Percentiles rank a stretch among this genome's conserved stretches.
These are phyloP conservation scores for Lodderomyces elongisporus DNA, from an alignment of 1,139 yeast species.

Conservation along the genomic window DNA sequence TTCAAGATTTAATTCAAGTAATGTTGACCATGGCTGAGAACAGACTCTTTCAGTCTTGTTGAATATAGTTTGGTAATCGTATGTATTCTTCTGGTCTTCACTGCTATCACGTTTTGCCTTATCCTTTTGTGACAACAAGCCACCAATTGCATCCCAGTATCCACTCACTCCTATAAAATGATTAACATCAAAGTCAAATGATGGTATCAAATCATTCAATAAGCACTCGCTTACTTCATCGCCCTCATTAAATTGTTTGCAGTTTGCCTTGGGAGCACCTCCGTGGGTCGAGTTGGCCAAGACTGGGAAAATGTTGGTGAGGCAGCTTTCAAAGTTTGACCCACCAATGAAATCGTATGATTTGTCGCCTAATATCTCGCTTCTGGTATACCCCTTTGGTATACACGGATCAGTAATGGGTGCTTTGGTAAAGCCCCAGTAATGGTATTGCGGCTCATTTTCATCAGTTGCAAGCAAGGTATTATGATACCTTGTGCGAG, in stretches of 20 bases:
- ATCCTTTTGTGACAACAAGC: slow-evolving; percentile 31
- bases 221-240: slow-evolving; percentile 43
- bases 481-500: slow-evolving; percentile 47
- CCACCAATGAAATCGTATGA: slow-evolving; percentile 47
- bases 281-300: slow-evolving; percentile 34
- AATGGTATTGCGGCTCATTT: slow-evolving; percentile 13
- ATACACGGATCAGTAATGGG: slow-evolving; percentile 58
- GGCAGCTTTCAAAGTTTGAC: slow-evolving; percentile 56
- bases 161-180: slow-evolving; percentile 79
- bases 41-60: slow-evolving; percentile 46
- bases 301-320: slow-evolving; percentile 49
- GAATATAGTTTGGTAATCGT: slow-evolving; percentile 38
- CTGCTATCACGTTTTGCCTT: slow-evolving; percentile 7
- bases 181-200: slow-evolving; percentile 62
- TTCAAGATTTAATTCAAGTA: slow-evolving; percentile 35
- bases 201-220: slow-evolving; percentile 53
- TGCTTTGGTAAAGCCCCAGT: slow-evolving; percentile 16
- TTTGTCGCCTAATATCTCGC: slow-evolving; percentile 19
- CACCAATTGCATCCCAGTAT: slow-evolving; percentile 68
- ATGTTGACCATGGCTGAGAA: slow-evolving; percentile 31
- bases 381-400: slow-evolving; percentile 41
- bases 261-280: slow-evolving; percentile 14
- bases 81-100: slow-evolving; percentile 14
- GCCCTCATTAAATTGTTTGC: slow-evolving; percentile 28
- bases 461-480: slow-evolving; percentile 26